phyloP scores from a whole-genome alignment of 1,284 basidiomycete genomes.

The Cerrena zonata region DNA sequence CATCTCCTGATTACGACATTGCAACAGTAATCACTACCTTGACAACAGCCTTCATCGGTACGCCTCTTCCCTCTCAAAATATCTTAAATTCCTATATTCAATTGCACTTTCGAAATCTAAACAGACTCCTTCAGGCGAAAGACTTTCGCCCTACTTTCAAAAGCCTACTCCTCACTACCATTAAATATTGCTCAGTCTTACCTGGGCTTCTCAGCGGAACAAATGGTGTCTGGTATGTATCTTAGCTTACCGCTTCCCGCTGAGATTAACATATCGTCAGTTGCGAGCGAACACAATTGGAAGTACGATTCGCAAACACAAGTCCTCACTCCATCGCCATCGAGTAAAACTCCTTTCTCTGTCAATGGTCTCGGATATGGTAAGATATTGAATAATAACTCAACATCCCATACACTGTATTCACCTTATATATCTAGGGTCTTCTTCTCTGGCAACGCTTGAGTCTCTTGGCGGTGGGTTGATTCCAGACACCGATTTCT shows the following conservation, averaged over 20 bases:
- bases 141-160: conserved; percentile 49
- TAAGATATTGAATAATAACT: too few relatives aligned
- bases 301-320: conserved; percentile 41
- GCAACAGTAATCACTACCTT: conserved; percentile 40
- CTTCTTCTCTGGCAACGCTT: conserved; percentile 47
- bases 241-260: not conserved
- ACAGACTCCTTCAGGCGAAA: conserved; percentile 47
- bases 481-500: conserved; percentile 1
- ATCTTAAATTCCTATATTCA: too few relatives aligned
- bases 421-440: too few relatives aligned
- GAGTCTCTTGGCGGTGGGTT: conserved; percentile 39
- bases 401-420: too few relatives aligned
- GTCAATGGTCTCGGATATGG: conserved; percentile 20
- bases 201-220: conserved; percentile 45
- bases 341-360: not conserved
- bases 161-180: conserved; percentile 58
- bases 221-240: conserved; percentile 42
- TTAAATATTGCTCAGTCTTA: conserved; percentile 48
- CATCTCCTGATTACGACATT: conserved; percentile 41
- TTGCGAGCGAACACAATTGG: conserved; percentile 43
- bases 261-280: conserved; percentile 24
- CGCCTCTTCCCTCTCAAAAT: conserved; percentile 14
- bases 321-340: conserved; percentile 37
- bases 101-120: not conserved
- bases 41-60: conserved; percentile 47